These are phyloP conservation scores for Dactylella cylindrospora DNA, from an alignment of 2,329 filamentous ascomycete genomes.

Conservation along the genomic window DNA sequence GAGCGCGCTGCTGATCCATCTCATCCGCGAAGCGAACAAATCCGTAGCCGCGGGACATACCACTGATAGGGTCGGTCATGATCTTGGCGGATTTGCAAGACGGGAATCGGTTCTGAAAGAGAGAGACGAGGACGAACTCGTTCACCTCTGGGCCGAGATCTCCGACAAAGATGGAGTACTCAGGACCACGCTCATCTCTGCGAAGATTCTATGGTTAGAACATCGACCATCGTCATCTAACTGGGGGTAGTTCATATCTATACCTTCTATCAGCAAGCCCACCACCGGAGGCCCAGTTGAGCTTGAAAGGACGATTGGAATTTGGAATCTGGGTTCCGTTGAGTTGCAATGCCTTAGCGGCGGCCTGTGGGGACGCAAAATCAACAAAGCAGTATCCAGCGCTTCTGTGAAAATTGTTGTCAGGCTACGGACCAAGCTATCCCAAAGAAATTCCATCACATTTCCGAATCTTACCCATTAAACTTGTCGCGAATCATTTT, in stretches of 20 bases:
- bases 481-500: constrained; percentile 99
- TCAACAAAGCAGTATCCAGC: constrained; percentile 99
- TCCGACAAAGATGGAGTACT: constrained; percentile 96
- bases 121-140: constrained; percentile 93
- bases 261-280: constrained; percentile 91
- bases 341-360: constrained; percentile 83
- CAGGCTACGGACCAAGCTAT: constrained; percentile 46
- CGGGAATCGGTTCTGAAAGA: constrained; percentile 94
- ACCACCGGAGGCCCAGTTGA: constrained; percentile 98
- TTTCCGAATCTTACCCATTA: constrained; percentile 71
- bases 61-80: constrained; percentile 98
- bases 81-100: constrained; percentile 99
- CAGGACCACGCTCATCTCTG: constrained; percentile 91
- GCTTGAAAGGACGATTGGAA: constrained; percentile 92
- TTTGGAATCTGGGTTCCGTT: constrained; percentile 91
- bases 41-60: constrained; percentile 95
- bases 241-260: constrained; percentile 48
- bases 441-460: constrained; percentile 35
- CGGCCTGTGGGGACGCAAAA: constrained; percentile 78
- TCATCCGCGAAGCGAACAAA: constrained; percentile 98
- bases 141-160: constrained; percentile 98
- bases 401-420: constrained; percentile 63
- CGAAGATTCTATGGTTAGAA: constrained; percentile 46
- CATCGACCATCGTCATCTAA: background rate
- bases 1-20: constrained; percentile 89